Percentiles rank a stretch among this genome's conserved stretches.
Evolutionary conservation across 306 rosid species (phyloP).

Genomic region (Medicago truncatula): MtrunA17r5.0-ANR NC_053048.1:55369501-55370000

Average conservation of each 20-base stretch:
- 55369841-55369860: slow-evolving; percentile 36
- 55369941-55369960: slow-evolving; percentile 86
- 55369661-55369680: slow-evolving; percentile 17
- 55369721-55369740: slow-evolving; percentile 99
- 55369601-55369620: slow-evolving; percentile 4
- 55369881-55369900: slow-evolving; percentile 56
- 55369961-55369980: slow-evolving; percentile 36
- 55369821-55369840: slow-evolving; percentile 62
- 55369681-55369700: slow-evolving; percentile 12
- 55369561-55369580: neutral
- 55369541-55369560: no score
- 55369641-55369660: slow-evolving; percentile 10
- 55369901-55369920: slow-evolving; percentile 98
- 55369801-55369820: slow-evolving; percentile 99
- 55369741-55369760: slow-evolving; percentile 97
- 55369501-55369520: neutral
- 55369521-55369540: no score
- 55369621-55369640: slow-evolving; percentile 19
- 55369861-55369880: slow-evolving; percentile 16
- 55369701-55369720: slow-evolving; percentile 55
- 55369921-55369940: slow-evolving; percentile 98
- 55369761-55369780: slow-evolving; percentile 98
- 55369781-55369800: slow-evolving; percentile 97
- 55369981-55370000: slow-evolving; percentile 3
- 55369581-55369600: neutral